A percentile compares a stretch with the other conserved stretches of the same genome.
phyloP scores from a whole-genome alignment of 345 rosid species.

The Kandelia obovata region DNA sequence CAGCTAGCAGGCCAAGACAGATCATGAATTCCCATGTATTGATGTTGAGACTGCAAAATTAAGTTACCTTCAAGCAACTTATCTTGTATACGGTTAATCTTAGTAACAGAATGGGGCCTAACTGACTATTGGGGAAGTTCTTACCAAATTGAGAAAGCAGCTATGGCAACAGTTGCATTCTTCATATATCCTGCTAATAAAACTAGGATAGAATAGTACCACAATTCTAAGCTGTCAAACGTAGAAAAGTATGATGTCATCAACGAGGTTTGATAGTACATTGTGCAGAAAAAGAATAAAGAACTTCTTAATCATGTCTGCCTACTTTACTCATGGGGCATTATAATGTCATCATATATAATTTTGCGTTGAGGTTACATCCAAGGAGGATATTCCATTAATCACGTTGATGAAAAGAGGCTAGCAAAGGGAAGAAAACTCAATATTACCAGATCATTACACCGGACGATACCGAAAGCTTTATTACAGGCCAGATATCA shows the following conservation, averaged over 20 bases:
- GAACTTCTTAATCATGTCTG: no score
- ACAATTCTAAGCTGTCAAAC: conserved; percentile 60
- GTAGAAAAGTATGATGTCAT: neutral
- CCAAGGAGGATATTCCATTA: neutral
- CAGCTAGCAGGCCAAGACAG: conserved; percentile 35
- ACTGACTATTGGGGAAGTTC: neutral
- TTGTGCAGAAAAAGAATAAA: no score
- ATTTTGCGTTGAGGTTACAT: no score
- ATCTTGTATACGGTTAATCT: no score
- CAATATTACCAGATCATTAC: conserved; percentile 24
- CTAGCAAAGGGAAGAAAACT: neutral
- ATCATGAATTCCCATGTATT: conserved; percentile 33
- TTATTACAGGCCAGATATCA: conserved; percentile 41
- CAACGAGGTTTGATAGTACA: no score
- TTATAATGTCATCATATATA: no score
- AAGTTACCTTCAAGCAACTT: neutral
- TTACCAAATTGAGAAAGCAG: conserved; percentile 91
- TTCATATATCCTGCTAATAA: conserved; percentile 70
- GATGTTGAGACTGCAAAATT: conserved; percentile 37
- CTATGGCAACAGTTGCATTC: conserved; percentile 52
- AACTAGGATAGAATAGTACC: conserved; percentile 68
- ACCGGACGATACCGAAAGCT: conserved; percentile 43
- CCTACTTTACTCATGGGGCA: no score
- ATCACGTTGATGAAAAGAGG: neutral
- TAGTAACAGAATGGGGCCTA: neutral